Evolutionary conservation across 2,329 filamentous ascomycete genomes (phyloP).

Genomic region (Hymenoscyphus occultus): DNA sequence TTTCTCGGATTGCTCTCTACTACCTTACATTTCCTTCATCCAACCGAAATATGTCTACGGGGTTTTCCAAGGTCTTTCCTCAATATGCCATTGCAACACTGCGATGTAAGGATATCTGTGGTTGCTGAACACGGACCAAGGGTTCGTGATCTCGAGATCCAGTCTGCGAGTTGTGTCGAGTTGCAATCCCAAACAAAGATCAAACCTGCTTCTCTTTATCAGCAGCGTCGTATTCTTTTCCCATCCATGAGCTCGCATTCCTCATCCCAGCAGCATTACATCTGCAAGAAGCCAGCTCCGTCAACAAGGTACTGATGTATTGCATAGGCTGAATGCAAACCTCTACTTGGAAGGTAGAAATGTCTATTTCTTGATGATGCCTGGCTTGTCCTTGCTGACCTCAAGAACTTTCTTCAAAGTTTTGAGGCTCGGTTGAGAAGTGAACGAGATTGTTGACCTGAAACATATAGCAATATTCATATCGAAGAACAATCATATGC

Average conservation of each 20-base stretch:
- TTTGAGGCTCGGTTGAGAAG: background rate
- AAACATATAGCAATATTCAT: background rate
- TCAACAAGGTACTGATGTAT: constrained; percentile 17
- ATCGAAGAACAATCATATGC: no score
- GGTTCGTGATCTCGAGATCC: constrained; percentile 18
- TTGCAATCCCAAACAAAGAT: constrained; percentile 22
- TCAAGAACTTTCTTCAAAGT: background rate
- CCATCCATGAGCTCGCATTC: constrained; percentile 6
- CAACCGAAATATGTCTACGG: background rate
- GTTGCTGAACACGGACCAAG: constrained; percentile 22
- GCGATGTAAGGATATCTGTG: constrained; percentile 6
- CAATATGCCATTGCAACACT: background rate
- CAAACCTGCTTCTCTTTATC: constrained; percentile 16
- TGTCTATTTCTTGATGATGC: background rate
- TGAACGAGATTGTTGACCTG: background rate
- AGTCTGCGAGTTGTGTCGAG: constrained; percentile 1
- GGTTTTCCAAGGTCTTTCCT: constrained; percentile 3
- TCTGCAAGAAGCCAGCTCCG: constrained; percentile 16
- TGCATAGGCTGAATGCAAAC: constrained; percentile 23
- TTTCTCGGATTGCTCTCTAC: background rate
- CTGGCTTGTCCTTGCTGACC: background rate
- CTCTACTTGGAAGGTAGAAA: constrained; percentile 17
- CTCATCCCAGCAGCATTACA: background rate
- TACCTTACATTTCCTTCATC: constrained; percentile 4
- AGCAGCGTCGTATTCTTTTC: constrained; percentile 7